Conservation (phyloP, 345 rosid genomes). For the Linum trigynum region DNA sequence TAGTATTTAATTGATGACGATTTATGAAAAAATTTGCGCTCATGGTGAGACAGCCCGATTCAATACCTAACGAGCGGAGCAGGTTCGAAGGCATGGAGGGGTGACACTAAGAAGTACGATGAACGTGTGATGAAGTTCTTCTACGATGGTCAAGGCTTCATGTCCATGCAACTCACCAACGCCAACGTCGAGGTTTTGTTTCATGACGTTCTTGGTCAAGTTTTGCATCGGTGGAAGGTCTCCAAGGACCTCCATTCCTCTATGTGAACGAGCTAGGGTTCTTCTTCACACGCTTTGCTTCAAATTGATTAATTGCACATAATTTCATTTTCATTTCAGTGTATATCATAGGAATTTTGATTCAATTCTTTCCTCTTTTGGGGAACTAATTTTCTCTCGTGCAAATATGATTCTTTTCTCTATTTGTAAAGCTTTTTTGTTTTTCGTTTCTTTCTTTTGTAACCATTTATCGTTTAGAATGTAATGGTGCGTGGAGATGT, state of each 20-base stretch:
- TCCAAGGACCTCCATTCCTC: constrained; percentile 20
- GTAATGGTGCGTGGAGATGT: neutral
- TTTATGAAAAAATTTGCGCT: neutral
- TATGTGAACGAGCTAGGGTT: neutral
- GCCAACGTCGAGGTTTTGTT: constrained; percentile 26
- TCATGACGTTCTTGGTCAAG: constrained; percentile 39
- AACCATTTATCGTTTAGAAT: too few species aligned
- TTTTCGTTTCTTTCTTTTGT: neutral
- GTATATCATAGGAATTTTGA: neutral
- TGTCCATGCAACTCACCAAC: constrained; percentile 38
- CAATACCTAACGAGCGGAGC: constrained; percentile 76
- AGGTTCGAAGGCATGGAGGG: constrained; percentile 84
- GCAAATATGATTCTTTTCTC: neutral
- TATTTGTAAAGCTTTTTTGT: too few species aligned
- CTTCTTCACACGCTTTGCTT: neutral
- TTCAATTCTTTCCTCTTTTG: neutral
- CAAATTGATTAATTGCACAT: neutral
- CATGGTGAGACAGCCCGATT: constrained; percentile 27
- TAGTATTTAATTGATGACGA: neutral
- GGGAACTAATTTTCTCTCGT: neutral
- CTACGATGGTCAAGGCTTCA: constrained; percentile 79
- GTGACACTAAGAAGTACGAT: constrained; percentile 24
- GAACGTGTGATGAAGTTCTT: constrained; percentile 40
- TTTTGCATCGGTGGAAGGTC: constrained; percentile 42
- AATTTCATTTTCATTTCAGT: neutral